A percentile compares a stretch with the other conserved stretches of the same genome.
Conservation (phyloP, 176 grass and related monocot genomes). For the Oryza rufipogon region DNA sequence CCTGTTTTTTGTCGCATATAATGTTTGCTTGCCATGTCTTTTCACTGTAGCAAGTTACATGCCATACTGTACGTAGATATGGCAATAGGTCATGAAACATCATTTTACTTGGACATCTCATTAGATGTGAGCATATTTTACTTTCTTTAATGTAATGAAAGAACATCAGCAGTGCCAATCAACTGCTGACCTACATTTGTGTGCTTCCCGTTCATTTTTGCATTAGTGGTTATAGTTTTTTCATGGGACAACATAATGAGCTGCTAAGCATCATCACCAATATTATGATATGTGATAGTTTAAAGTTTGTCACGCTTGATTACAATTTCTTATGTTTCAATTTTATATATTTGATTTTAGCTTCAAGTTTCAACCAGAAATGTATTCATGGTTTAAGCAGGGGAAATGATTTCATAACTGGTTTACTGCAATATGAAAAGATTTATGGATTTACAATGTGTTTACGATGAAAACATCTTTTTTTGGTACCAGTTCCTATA, state of each 20-base stretch:
- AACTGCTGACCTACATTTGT: background rate
- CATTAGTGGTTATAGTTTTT: conserved; percentile 7
- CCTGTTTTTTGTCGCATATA: conserved; percentile 13
- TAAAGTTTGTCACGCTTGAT: background rate
- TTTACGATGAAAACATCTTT: conserved; percentile 14
- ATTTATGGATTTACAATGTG: background rate
- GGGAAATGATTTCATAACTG: background rate
- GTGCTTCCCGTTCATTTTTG: background rate
- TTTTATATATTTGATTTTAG: conserved; percentile 1
- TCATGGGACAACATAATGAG: background rate
- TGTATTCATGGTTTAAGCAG: background rate
- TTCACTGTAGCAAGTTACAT: conserved; percentile 1
- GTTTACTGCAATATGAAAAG: conserved; percentile 1
- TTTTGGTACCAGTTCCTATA: background rate
- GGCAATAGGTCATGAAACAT: background rate
- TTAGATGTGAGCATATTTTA: background rate
- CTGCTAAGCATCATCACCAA: background rate
- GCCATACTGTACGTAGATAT: background rate
- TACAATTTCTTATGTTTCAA: background rate
- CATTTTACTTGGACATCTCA: conserved; percentile 10
- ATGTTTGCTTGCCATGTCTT: conserved; percentile 1
- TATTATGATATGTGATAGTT: conserved; percentile 5
- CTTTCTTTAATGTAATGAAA: conserved; percentile 7
- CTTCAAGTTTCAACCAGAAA: conserved; percentile 4
- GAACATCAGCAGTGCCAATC: background rate